A percentile compares a stretch with the other conserved stretches of the same genome.
Evolutionary conservation across 2,329 filamentous ascomycete genomes (phyloP).

Genomic region (Aspergillus sp.): DNA sequence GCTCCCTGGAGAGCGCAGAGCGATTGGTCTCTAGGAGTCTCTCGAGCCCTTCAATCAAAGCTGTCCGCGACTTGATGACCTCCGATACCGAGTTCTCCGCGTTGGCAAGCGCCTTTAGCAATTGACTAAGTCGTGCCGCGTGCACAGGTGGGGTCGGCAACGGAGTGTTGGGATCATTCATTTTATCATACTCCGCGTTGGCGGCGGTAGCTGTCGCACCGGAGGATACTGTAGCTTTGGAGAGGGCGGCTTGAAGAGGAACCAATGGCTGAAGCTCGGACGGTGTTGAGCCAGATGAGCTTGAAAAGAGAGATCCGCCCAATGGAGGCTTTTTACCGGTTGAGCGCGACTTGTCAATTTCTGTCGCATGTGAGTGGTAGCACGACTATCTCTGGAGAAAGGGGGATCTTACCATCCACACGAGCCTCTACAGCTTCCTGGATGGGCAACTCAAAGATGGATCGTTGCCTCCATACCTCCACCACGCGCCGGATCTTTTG

Average conservation of each 20-base stretch:
- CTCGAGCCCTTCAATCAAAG: slow-evolving; percentile 76
- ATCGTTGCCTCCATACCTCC: slow-evolving; percentile 87
- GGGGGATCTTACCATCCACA: slow-evolving; percentile 63
- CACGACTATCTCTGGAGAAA: no score
- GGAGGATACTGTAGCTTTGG: slow-evolving; percentile 67
- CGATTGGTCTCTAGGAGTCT: slow-evolving; percentile 75
- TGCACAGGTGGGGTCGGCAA: slow-evolving; percentile 83
- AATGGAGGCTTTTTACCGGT: slow-evolving; percentile 55
- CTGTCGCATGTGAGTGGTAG: slow-evolving; percentile 25
- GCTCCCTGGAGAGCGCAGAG: slow-evolving; percentile 66
- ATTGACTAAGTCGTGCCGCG: slow-evolving; percentile 79
- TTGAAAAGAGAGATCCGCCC: slow-evolving; percentile 69
- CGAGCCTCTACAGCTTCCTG: slow-evolving; percentile 77
- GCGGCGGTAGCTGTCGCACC: slow-evolving; percentile 68
- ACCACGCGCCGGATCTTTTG: slow-evolving; percentile 83
- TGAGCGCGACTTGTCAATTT: slow-evolving; percentile 55
- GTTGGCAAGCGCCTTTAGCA: slow-evolving; percentile 84
- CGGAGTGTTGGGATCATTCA: slow-evolving; percentile 67
- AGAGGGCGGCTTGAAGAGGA: slow-evolving; percentile 67
- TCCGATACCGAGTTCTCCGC: slow-evolving; percentile 88
- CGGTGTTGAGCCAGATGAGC: slow-evolving; percentile 59
- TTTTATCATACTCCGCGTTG: slow-evolving; percentile 78
- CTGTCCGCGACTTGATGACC: slow-evolving; percentile 78
- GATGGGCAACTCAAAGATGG: slow-evolving; percentile 78
- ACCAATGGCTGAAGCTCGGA: slow-evolving; percentile 75